Evolutionary conservation across 176 grass and related monocot species (phyloP), one percentile per base, ranked within the genome.

Genomic region (Saccharum officinarum): DNA sequence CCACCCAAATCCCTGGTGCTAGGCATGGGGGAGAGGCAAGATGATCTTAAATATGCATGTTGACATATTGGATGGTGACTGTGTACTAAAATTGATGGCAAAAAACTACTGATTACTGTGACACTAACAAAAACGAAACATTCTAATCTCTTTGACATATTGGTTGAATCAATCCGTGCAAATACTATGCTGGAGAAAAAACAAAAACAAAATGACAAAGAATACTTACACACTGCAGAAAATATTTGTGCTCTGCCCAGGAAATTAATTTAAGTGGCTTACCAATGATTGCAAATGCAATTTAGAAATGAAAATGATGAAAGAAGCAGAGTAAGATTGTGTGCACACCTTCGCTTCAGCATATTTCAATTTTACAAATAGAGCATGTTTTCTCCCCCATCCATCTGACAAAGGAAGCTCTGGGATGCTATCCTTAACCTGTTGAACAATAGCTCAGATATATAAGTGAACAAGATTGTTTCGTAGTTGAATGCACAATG

Each of bases 291-390:
- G 28, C 2, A 52, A 52, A 75, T 54, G 16, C n/a, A 80, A 74
- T 74, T 66, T 54, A 1, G 1, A 80, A 65, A 71, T 47, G 11
- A 71, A 71, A 86, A 31, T 79, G 47, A 65, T 66, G 40, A 63
- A 80, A 40, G 12, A 81, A 81, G 68, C 10, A 76, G 60, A 55
- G 54, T 25, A 61, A 44, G 47, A 31, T 84, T 25, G 0, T 82
- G 14, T 75, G 68, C 49, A 55, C 39, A 97, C 94, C 83, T 97
- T 94, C 25, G 94, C 92, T 94, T 97, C 94, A 10, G 79, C 87
- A 84, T 86, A 94, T 64, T 94, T 97, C 92, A 92, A 97, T 78
- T 92, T 92, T 18, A 97, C 79, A 90, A 97, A 94, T 41, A 90
- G 71, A 47, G 85, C 83, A 75, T 97, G 94, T 36, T 97, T 97